A percentile compares a stretch with the other conserved stretches of the same genome.
phyloP scores from a whole-genome alignment of 2,329 filamentous ascomycete genomes.

The Penicillium sp. region DNA sequence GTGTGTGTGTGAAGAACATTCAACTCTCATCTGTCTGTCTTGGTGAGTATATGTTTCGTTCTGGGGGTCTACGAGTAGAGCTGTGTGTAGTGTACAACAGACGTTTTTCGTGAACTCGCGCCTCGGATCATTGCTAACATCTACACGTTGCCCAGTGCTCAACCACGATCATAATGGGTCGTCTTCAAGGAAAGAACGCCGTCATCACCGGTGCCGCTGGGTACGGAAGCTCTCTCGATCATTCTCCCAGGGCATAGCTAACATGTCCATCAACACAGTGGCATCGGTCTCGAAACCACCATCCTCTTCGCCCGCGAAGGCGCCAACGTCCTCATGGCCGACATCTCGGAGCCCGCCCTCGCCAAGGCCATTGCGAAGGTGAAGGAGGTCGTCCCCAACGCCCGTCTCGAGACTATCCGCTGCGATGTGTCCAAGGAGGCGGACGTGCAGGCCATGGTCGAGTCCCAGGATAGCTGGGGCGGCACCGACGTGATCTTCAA shows the following conservation, averaged over 20 bases:
- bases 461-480: slow-evolving; percentile 76
- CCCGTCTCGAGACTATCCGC: slow-evolving; percentile 28
- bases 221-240: slow-evolving; percentile 49
- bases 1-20: not conserved
- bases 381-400: slow-evolving; percentile 63
- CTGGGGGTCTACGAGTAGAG: not conserved
- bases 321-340: slow-evolving; percentile 78
- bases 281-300: slow-evolving; percentile 87
- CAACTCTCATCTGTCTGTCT: slow-evolving; percentile 3
- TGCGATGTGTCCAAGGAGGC: slow-evolving; percentile 81
- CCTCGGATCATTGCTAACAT: slow-evolving; percentile 2
- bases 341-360: slow-evolving; percentile 76
- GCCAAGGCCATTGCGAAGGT: slow-evolving; percentile 74
- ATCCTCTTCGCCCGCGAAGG: slow-evolving; percentile 90
- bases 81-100: not conserved
- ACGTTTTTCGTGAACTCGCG: not conserved
- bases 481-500: slow-evolving; percentile 93
- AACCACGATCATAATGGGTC: slow-evolving; percentile 16
- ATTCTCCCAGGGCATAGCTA: not conserved
- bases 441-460: slow-evolving; percentile 72
- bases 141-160: slow-evolving; percentile 1
- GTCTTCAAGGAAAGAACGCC: slow-evolving; percentile 63
- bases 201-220: slow-evolving; percentile 83
- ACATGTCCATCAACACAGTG: slow-evolving; percentile 45
- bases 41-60: not conserved